These are phyloP conservation scores for Plasmodium inui DNA, from an alignment of 169 alveolate genomes.

Conservation along the genomic window DNA sequence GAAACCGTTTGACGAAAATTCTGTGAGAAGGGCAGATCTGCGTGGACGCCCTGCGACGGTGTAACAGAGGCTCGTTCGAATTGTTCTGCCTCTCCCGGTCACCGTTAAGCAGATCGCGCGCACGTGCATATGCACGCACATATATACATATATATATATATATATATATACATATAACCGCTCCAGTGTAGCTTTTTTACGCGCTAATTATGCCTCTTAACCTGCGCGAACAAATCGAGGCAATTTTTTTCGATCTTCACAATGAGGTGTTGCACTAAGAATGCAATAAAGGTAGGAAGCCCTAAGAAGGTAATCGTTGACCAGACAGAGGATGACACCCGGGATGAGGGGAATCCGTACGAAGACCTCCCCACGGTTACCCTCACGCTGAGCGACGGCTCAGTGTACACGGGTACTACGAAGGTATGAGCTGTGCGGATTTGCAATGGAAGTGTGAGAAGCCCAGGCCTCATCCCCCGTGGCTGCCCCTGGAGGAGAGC, in stretches of 20 bases:
- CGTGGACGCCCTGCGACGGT: not conserved
- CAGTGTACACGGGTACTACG: conserved; percentile 48
- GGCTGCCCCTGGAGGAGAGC: no score
- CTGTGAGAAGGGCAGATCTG: not conserved
- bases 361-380: conserved; percentile 15
- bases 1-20: not conserved
- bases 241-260: not conserved
- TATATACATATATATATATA: not conserved
- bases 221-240: not conserved
- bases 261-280: conserved; percentile 45
- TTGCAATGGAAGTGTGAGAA: not conserved
- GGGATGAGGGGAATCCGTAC: not conserved
- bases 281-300: conserved; percentile 7
- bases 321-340: not conserved
- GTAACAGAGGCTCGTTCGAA: not conserved
- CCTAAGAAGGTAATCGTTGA: not conserved
- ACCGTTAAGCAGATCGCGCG: no score
- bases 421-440: conserved; percentile 8
- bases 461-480: no score
- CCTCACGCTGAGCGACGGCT: conserved; percentile 41
- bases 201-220: not conserved
- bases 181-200: not conserved
- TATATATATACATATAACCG: not conserved
- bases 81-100: not conserved
- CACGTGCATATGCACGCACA: not conserved